Evolutionary conservation across 495 filamentous ascomycete genomes (phyloP).

Genomic region (Lophiotrema nucula): DNA sequence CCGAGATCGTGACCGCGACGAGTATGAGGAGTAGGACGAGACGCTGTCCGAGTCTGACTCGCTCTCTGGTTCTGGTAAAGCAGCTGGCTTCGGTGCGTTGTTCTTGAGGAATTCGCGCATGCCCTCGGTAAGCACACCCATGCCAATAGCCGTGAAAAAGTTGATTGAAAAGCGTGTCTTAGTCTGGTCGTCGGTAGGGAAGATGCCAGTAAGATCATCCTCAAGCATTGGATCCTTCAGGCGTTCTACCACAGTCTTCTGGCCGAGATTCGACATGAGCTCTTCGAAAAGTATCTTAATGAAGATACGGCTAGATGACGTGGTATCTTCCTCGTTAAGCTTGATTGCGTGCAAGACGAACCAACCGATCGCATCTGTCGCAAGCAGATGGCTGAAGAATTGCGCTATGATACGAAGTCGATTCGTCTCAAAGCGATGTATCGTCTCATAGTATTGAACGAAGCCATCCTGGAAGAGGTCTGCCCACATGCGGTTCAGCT

Average conservation of each 20-base stretch:
- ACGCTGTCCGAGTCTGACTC: conserved; percentile 52
- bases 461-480: conserved; percentile 88
- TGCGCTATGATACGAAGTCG: conserved; percentile 88
- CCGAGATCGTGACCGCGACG: conserved; percentile 32
- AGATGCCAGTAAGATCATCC: conserved; percentile 79
- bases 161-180: conserved; percentile 98
- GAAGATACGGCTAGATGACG: conserved; percentile 91
- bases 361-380: conserved; percentile 87
- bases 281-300: conserved; percentile 98
- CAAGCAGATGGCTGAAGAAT: conserved; percentile 90
- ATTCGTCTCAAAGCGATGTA: conserved; percentile 95
- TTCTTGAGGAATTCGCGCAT: conserved; percentile 91
- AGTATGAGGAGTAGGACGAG: conserved; percentile 42
- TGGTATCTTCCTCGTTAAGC: conserved; percentile 95
- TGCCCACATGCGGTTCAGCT: conserved; percentile 90
- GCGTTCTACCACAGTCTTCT: conserved; percentile 71
- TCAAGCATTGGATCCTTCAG: conserved; percentile 75
- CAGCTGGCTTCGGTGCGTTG: conserved; percentile 63
- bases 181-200: conserved; percentile 82
- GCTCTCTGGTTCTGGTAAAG: conserved; percentile 49
- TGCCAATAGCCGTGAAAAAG: conserved; percentile 95
- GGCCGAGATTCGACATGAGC: conserved; percentile 79
- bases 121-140: conserved; percentile 90
- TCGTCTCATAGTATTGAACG: conserved; percentile 91
- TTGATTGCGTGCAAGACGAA: conserved; percentile 80